A percentile compares a stretch with the other conserved stretches of the same genome.
Conservation (phyloP, 208 protist genomes). For the Leishmania turanica region DNA sequence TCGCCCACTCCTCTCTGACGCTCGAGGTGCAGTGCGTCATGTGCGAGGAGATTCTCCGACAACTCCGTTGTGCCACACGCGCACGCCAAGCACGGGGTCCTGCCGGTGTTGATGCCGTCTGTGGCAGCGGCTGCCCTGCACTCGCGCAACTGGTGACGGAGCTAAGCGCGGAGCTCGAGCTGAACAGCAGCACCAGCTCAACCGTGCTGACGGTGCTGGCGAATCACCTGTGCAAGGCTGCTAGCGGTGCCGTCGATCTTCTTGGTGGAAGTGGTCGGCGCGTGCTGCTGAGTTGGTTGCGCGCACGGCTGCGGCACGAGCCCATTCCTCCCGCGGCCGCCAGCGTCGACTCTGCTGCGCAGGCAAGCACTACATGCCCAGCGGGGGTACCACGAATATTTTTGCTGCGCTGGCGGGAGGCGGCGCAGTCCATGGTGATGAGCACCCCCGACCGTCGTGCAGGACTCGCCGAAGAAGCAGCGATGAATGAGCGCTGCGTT, state of each 20-base stretch:
- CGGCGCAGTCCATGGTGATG: background rate
- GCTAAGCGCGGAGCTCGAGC: slow-evolving; percentile 25
- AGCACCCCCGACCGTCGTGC: background rate
- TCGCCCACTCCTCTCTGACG: slow-evolving; percentile 26
- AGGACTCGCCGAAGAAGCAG: background rate
- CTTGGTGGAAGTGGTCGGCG: slow-evolving; percentile 18
- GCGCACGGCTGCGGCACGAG: slow-evolving; percentile 25
- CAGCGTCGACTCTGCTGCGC: background rate
- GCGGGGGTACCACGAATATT: slow-evolving; percentile 8
- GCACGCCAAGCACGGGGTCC: background rate
- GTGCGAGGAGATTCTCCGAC: slow-evolving; percentile 34
- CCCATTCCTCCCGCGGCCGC: background rate
- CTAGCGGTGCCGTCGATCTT: slow-evolving; percentile 30
- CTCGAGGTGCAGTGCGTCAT: slow-evolving; percentile 37
- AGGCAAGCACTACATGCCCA: background rate
- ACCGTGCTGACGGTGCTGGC: slow-evolving; percentile 31
- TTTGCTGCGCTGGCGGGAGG: slow-evolving; percentile 7
- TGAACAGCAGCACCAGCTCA: slow-evolving; percentile 25
- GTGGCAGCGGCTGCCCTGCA: background rate
- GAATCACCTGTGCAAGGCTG: slow-evolving; percentile 27
- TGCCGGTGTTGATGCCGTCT: background rate
- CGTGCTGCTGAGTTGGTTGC: slow-evolving; percentile 35
- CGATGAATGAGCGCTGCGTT: background rate
- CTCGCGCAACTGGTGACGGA: slow-evolving; percentile 18
- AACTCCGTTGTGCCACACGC: slow-evolving; percentile 14